Conservation (phyloP, 306 rosid species). For the Lagenaria siceraria region DNA sequence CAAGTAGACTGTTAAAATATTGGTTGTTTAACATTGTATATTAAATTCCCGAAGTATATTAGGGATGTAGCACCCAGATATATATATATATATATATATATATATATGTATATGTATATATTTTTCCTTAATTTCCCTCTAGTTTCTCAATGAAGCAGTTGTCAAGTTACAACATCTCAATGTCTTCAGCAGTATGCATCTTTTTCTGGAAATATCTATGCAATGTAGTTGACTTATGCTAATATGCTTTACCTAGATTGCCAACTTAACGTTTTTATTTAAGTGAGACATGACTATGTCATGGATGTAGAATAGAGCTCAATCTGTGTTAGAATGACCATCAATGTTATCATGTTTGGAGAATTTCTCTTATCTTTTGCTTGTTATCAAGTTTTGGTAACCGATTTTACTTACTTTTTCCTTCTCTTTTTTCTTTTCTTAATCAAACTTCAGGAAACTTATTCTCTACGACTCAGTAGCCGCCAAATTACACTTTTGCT, state of each 20-base stretch:
- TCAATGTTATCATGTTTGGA: neutral
- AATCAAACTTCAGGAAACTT: slow-evolving; percentile 38
- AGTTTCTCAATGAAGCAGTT: neutral
- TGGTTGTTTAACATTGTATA: neutral
- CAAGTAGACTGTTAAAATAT: neutral
- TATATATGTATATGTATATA: too few species aligned
- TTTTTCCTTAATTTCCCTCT: neutral
- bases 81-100: too few species aligned
- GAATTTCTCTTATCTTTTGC: neutral
- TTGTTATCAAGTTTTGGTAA: neutral
- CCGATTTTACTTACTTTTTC: slow-evolving; percentile 1
- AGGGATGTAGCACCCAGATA: neutral
- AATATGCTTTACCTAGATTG: neutral
- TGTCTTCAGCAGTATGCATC: neutral
- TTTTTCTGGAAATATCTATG: neutral
- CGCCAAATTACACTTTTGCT: slow-evolving; percentile 66
- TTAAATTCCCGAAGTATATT: neutral
- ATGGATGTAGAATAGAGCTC: neutral
- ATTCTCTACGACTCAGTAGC: slow-evolving; percentile 51
- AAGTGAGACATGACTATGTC: neutral
- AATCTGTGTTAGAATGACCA: neutral
- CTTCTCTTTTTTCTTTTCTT: neutral
- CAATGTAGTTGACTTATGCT: neutral
- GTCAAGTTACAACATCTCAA: neutral
- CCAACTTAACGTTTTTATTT: neutral